Evolutionary conservation across 2,329 filamentous ascomycete genomes (phyloP).

Genomic region (Thelonectria olida): DNA sequence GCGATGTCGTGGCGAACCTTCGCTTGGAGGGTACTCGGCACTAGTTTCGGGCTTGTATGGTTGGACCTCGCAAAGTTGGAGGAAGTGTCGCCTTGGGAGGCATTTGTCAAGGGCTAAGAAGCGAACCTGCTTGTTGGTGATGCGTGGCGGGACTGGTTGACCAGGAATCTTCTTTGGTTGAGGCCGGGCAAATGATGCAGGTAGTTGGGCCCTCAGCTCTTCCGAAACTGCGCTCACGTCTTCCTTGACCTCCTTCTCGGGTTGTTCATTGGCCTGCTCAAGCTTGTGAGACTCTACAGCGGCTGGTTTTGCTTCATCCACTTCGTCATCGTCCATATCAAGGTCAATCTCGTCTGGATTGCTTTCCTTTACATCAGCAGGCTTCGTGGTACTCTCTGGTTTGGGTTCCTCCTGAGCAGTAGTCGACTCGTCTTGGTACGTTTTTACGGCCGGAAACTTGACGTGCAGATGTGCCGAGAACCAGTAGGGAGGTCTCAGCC

Average conservation of each 20-base stretch:
- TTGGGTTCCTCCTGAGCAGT: constrained; percentile 22
- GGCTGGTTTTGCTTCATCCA: constrained; percentile 3
- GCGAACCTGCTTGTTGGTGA: constrained; percentile 80
- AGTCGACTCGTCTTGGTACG: constrained; percentile 56
- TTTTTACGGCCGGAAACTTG: constrained; percentile 79
- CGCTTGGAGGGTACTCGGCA: constrained; percentile 27
- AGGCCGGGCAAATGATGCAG: constrained; percentile 73
- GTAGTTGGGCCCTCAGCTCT: constrained; percentile 76
- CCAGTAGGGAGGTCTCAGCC: constrained; percentile 86
- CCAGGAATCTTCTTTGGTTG: constrained; percentile 55
- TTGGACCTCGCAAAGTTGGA: constrained; percentile 77
- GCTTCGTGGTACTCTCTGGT: constrained; percentile 1
- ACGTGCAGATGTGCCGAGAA: constrained; percentile 94
- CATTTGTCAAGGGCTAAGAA: constrained; percentile 96
- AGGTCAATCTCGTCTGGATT: constrained; percentile 79
- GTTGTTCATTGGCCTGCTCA: constrained; percentile 7
- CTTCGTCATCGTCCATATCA: constrained; percentile 66
- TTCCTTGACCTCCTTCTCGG: constrained; percentile 13
- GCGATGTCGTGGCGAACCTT: constrained; percentile 55
- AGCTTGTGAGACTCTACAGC: constrained; percentile 6
- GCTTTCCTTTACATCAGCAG: constrained; percentile 30
- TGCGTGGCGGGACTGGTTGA: constrained; percentile 73
- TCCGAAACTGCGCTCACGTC: constrained; percentile 59
- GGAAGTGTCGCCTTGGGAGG: constrained; percentile 78
- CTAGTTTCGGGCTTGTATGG: constrained; percentile 52